Base-by-base conservation (phyloP, 2,329 filamentous ascomycete species). In the Daldinia sp. region DNA sequence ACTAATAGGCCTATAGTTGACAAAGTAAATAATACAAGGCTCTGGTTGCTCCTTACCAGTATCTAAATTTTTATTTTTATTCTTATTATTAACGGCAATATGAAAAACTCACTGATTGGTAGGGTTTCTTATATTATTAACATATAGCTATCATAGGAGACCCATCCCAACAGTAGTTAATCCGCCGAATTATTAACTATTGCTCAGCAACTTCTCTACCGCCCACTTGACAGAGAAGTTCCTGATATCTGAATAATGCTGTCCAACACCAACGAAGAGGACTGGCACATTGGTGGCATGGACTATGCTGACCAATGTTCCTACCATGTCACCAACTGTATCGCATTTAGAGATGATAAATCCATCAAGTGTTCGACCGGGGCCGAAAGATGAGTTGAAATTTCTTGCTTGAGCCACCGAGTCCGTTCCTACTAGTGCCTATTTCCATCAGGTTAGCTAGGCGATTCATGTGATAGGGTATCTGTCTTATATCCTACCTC, bases 321-420 rank as follows among this genome's bases (percentile, higher is more conserved):
- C 93, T 41, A 97, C 93, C 94, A 98, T 98, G 79, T 97, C 94
- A n/a, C 95, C 96, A 34, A 99, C 96, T 0, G 95, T 99, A 80
- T 99, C 95, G 77, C 95, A 98, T 79, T 99, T 99, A 63, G 90
- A 94, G 71, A 99, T 97, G 75, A 99, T 97, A 78, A 99, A 99
- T 4, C 95, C 95, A 78, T 99, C 96, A 34, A 99, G 84, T 25
- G 87, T 86, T 59, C 94, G 84, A 11, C 88, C 89, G 4, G 87
- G 83, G 29, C 95, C 96, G 79, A 99, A 98, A 1, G 92, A 91
- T 34, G 90, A 88, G 75, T 97, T 97, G 82, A 99, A 99, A 80
- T 97, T 97, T 72, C 94, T 87, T 3, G 96, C 95, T 79, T 99
- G 95, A 48, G 93, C 93, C 19, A 99, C 95, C 3, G 91, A 93